Evolutionary conservation across 2,329 filamentous ascomycete genomes (phyloP).

Genomic region (Xylaria polymorpha): DNA sequence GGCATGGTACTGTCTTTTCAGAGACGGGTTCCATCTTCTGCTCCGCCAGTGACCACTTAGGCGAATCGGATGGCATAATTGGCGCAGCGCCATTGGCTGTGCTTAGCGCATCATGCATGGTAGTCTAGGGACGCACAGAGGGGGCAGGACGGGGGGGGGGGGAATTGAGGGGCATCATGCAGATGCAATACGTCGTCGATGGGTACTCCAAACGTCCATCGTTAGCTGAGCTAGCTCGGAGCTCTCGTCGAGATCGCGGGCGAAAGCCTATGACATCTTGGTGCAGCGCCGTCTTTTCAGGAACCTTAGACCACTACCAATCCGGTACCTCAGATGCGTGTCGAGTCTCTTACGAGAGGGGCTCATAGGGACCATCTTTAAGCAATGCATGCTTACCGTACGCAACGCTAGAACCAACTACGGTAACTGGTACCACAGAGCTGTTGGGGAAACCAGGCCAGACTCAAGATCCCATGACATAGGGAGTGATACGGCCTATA

Average conservation of each 20-base stretch:
- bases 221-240: slow-evolving; percentile 19
- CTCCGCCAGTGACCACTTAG: slow-evolving; percentile 22
- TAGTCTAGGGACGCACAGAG: slow-evolving; percentile 25
- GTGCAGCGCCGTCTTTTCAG: slow-evolving; percentile 11
- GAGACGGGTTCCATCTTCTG: background rate
- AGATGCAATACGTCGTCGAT: slow-evolving; percentile 35
- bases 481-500: slow-evolving; percentile 7
- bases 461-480: slow-evolving; percentile 32
- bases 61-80: slow-evolving; percentile 27
- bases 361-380: slow-evolving; percentile 19
- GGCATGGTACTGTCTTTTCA: background rate
- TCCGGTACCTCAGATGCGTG: slow-evolving; percentile 23
- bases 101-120: slow-evolving; percentile 28
- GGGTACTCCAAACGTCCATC: slow-evolving; percentile 34
- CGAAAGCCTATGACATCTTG: slow-evolving; percentile 34
- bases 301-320: slow-evolving; percentile 31
- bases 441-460: slow-evolving; percentile 26
- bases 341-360: slow-evolving; percentile 27
- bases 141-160: slow-evolving; percentile 22
- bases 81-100: slow-evolving; percentile 30
- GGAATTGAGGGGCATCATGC: slow-evolving; percentile 28
- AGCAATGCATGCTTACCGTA: slow-evolving; percentile 7
- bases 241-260: slow-evolving; percentile 21
- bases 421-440: slow-evolving; percentile 26
- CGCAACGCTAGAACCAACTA: background rate